phyloP scores from a whole-genome alignment of 208 protist species.

The Entamoeba histolytica region DNA sequence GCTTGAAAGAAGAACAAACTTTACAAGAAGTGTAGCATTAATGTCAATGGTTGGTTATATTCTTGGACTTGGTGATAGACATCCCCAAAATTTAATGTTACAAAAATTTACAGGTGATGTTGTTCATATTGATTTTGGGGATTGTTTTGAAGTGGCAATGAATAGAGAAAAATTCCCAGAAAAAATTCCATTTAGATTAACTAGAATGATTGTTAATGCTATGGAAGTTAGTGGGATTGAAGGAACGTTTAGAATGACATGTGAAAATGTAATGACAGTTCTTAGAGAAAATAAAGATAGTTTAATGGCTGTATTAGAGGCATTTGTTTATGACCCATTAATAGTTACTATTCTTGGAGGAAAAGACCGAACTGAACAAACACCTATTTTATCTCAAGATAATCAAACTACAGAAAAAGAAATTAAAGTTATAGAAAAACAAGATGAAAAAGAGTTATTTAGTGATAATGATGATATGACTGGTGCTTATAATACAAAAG shows the following conservation, averaged over 20 bases:
- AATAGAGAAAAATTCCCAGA: conserved; percentile 87
- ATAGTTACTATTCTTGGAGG: conserved; percentile 76
- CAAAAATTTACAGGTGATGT: conserved; percentile 80
- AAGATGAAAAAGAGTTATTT: neutral
- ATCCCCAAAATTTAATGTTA: conserved; percentile 98
- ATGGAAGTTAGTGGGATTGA: conserved; percentile 93
- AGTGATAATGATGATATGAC: neutral
- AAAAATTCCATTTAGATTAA: conserved; percentile 96
- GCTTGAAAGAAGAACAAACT: conserved; percentile 83
- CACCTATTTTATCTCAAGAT: neutral
- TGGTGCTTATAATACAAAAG: conserved; percentile 55
- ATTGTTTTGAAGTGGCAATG: conserved; percentile 98
- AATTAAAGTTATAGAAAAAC: conserved; percentile 20
- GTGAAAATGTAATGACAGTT: conserved; percentile 83
- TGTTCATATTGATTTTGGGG: conserved; percentile 99
- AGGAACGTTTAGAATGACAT: conserved; percentile 83
- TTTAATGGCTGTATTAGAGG: conserved; percentile 93
- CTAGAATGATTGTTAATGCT: conserved; percentile 82
- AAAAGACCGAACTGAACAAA: neutral
- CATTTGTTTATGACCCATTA: conserved; percentile 98
- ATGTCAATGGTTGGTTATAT: conserved; percentile 79
- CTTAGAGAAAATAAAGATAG: conserved; percentile 87
- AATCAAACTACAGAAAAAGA: neutral
- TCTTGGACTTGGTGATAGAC: conserved; percentile 74
- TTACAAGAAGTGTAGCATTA: conserved; percentile 83